These are phyloP conservation scores for Eimeria sp. DNA, from an alignment of 169 alveolate genomes.

Conservation along the genomic window DNA sequence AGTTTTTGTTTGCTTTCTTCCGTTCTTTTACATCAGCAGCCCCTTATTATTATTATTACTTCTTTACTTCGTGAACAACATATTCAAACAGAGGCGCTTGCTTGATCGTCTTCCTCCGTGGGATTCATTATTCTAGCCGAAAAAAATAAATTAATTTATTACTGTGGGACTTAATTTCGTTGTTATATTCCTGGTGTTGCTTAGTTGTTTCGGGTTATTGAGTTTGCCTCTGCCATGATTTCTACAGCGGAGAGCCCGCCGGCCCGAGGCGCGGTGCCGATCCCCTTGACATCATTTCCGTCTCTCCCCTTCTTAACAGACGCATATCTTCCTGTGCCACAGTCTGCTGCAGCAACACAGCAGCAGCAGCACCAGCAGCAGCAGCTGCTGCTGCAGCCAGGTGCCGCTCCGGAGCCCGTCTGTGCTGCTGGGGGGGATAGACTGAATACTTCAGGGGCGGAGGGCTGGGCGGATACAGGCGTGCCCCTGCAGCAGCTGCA, in stretches of 20 bases:
- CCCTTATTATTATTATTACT: not conserved
- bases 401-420: conserved; percentile 17
- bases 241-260: not conserved
- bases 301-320: conserved; percentile 59
- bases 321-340: conserved; percentile 32
- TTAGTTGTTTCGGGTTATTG: not conserved
- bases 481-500: not conserved
- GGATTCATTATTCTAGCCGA: not conserved
- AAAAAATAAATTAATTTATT: too few relatives aligned
- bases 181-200: not conserved
- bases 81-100: not conserved
- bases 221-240: not conserved
- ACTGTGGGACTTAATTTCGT: not conserved
- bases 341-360: conserved; percentile 41
- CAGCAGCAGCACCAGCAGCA: conserved; percentile 67
- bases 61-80: not conserved
- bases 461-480: conserved; percentile 16
- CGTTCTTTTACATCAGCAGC: not conserved
- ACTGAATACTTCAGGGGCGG: conserved; percentile 19
- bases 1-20: not conserved
- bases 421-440: not conserved
- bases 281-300: not conserved
- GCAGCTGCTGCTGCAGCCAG: conserved; percentile 34
- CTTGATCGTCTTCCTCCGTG: not conserved
- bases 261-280: conserved; percentile 2